Percentiles rank a stretch among this genome's conserved stretches.
Evolutionary conservation across 306 rosid genomes (phyloP).

Genomic region (Cicer chorassanicum): DNA sequence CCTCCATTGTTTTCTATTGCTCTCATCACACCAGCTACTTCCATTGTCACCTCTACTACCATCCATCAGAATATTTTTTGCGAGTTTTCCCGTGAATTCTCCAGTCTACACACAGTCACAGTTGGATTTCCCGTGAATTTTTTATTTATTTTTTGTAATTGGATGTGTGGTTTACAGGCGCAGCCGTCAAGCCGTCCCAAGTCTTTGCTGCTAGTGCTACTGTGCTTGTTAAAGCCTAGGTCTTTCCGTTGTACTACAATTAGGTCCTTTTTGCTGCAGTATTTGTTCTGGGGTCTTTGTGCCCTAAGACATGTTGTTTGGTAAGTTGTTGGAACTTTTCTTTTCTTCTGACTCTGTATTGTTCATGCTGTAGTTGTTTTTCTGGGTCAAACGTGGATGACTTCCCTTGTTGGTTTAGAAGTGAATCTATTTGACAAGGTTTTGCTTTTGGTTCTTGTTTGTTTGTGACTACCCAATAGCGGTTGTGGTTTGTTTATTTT

Average conservation of each 20-base stretch:
- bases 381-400: background rate
- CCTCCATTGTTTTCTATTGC: too few species aligned
- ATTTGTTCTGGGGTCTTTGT: background rate
- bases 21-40: too few species aligned
- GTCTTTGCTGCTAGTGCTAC: background rate
- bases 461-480: too few species aligned
- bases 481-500: too few species aligned
- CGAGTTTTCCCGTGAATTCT: too few species aligned
- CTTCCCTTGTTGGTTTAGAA: background rate
- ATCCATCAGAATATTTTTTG: too few species aligned
- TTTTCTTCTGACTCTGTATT: background rate
- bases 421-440: background rate
- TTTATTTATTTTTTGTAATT: too few species aligned
- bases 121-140: background rate
- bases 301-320: background rate
- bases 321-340: background rate
- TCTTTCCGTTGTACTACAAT: background rate
- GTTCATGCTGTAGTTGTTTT: background rate
- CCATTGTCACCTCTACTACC: too few species aligned
- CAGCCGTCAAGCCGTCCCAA: background rate
- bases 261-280: background rate
- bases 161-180: background rate
- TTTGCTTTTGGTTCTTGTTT: too few species aligned
- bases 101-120: background rate
- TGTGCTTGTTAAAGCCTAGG: background rate